Evolutionary conservation across 2,329 filamentous ascomycete genomes (phyloP), one percentile per base, ranked within the genome.

Genomic region (Fusarium beomiforme): DNA sequence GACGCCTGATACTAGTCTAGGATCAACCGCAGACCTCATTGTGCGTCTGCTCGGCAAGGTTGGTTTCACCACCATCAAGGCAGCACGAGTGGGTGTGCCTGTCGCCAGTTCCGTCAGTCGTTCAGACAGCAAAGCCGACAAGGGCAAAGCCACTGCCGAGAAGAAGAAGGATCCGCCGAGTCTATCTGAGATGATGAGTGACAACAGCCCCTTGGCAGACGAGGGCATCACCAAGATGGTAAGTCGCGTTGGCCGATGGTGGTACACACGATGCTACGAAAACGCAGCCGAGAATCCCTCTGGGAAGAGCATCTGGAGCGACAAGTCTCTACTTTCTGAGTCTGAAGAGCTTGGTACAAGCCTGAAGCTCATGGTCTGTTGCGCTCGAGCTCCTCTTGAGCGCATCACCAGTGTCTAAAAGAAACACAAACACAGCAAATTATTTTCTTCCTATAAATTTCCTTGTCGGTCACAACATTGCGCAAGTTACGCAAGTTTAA

Each of bases 241-340:
- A 24, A 92, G 94, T 19, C 92, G 91, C 69, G 95, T 98, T 14
- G 95, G 94, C 4, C 88, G 96, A 44, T 98, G 95, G 94, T 99
- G 96, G 96, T 98, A 97, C 81, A 93, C 90, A 13, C 90, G 92
- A 56, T 98, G 95, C 84, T 98, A 98, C 79, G 95, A 98, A 81
- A 89, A 87, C 61, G 86, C 88, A 8, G 85, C 90, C 12, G 80
- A 88, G n/a, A 64, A 70, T 37, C 64, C 64, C 79, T 83, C 34
- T 74, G 85, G 53, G 79, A 79, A 77, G 66, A 88, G 92, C 79
- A 93, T 98, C 72, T 98, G 95, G 92, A 87, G 86, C 49, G 92
- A 98, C 78, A 88, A 87, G 59, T 86, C 87, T 13, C 82, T 98
- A 31, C 84, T 98, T 49, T 85, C 89, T 19, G 96, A 99, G 82